phyloP scores from a whole-genome alignment of 1,284 basidiomycete species.

The Mycena citricolor region DNA sequence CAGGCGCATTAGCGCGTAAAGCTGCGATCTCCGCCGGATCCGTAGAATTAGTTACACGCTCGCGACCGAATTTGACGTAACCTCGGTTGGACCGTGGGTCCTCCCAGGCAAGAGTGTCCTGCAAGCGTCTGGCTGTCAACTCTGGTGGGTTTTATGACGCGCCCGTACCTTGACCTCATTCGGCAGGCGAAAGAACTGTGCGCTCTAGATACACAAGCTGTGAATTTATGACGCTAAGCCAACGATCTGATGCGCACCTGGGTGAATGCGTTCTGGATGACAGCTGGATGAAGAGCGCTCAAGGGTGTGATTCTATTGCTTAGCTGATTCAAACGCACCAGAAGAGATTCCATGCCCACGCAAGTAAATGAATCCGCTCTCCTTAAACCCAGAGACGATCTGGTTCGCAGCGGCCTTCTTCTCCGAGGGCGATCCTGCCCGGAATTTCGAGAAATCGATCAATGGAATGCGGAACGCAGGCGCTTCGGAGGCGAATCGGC shows the following conservation, averaged over 20 bases:
- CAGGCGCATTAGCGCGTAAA: conserved; percentile 70
- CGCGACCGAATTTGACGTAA: conserved; percentile 77
- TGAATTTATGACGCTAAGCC: neutral
- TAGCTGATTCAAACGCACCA: conserved; percentile 25
- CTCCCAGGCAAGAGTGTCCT: conserved; percentile 71
- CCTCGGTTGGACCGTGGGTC: conserved; percentile 83
- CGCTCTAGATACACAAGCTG: conserved; percentile 48
- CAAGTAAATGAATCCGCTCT: conserved; percentile 76
- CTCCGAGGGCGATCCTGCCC: conserved; percentile 50
- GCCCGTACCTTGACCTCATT: conserved; percentile 55
- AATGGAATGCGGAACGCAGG: conserved; percentile 62
- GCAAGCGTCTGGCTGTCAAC: conserved; percentile 3
- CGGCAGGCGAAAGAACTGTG: conserved; percentile 71
- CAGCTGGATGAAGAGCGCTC: conserved; percentile 28
- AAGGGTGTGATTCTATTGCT: neutral
- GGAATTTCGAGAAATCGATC: conserved; percentile 74
- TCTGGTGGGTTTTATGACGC: neutral
- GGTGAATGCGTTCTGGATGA: conserved; percentile 55
- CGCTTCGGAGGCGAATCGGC: conserved; percentile 32
- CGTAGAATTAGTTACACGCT: conserved; percentile 74
- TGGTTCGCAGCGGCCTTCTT: conserved; percentile 65
- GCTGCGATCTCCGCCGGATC: conserved; percentile 73
- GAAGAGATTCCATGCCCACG: conserved; percentile 64
- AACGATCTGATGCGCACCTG: conserved; percentile 44
- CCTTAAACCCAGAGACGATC: conserved; percentile 76